phyloP scores from a whole-genome alignment of 352 stramenopile species.

The Phytophthora niederhauseri region DNA sequence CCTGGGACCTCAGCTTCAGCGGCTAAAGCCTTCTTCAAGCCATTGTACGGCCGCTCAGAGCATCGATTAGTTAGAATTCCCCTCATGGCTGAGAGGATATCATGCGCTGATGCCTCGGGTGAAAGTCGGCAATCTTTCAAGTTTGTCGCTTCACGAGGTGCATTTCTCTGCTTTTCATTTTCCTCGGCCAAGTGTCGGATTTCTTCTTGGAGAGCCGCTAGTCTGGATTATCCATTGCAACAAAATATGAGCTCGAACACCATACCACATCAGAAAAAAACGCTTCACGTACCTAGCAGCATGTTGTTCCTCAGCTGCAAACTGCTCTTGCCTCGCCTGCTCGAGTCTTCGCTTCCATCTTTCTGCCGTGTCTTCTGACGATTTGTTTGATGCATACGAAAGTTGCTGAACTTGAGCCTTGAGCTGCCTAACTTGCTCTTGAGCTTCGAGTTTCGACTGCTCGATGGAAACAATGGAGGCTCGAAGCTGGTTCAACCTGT shows the following conservation, averaged over 20 bases:
- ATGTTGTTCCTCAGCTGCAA: slow-evolving; percentile 45
- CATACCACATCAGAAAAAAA: background rate
- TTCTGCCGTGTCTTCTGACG: slow-evolving; percentile 36
- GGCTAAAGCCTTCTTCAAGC: slow-evolving; percentile 80
- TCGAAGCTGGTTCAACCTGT: slow-evolving; percentile 33
- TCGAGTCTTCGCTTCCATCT: slow-evolving; percentile 68
- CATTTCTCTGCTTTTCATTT: slow-evolving; percentile 30
- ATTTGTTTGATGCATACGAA: slow-evolving; percentile 17
- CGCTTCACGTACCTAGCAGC: slow-evolving; percentile 34
- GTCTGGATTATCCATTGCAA: slow-evolving; percentile 16
- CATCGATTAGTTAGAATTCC: slow-evolving; percentile 64
- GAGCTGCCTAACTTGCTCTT: slow-evolving; percentile 55
- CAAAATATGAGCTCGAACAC: slow-evolving; percentile 1
- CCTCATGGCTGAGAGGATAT: slow-evolving; percentile 75
- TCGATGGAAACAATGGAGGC: slow-evolving; percentile 37
- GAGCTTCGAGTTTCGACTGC: slow-evolving; percentile 45
- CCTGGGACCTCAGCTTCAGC: slow-evolving; percentile 68
- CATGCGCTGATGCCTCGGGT: slow-evolving; percentile 52
- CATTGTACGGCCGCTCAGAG: slow-evolving; percentile 71
- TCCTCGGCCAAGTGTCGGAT: slow-evolving; percentile 31
- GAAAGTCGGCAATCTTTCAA: slow-evolving; percentile 58
- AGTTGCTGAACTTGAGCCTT: slow-evolving; percentile 54
- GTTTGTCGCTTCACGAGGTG: slow-evolving; percentile 36
- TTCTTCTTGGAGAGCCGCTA: slow-evolving; percentile 36
- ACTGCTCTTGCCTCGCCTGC: slow-evolving; percentile 54